Percentiles rank a stretch among this genome's conserved stretches.
Conservation (phyloP, 495 filamentous ascomycete species). For the Elasticomyces elasticus region DNA sequence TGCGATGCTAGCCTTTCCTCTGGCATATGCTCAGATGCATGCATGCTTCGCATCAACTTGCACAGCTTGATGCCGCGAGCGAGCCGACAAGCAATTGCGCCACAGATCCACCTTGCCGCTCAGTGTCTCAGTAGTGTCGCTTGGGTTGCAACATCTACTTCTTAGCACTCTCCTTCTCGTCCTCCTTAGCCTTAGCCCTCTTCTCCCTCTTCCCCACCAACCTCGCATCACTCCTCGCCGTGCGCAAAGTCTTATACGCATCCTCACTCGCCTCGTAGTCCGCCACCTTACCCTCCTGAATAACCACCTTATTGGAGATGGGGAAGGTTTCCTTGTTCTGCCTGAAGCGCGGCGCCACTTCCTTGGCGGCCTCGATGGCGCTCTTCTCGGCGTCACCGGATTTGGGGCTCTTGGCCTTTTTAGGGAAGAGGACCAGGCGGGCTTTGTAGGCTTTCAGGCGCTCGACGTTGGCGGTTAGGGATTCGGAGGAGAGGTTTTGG, state of each 20-base stretch:
- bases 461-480: constrained; percentile 82
- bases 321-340: constrained; percentile 41
- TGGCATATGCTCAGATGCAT: too few species aligned
- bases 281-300: constrained; percentile 73
- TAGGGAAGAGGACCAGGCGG: constrained; percentile 93
- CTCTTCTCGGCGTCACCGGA: constrained; percentile 81
- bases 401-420: constrained; percentile 85
- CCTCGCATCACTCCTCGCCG: constrained; percentile 75
- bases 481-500: constrained; percentile 90
- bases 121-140: too few species aligned
- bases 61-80: too few species aligned
- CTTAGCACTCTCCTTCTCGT: constrained; percentile 77
- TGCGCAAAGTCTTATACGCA: constrained; percentile 76
- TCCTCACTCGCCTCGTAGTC: constrained; percentile 66
- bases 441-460: constrained; percentile 93
- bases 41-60: too few species aligned
- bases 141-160: too few species aligned
- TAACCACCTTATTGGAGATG: constrained; percentile 53
- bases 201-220: constrained; percentile 78
- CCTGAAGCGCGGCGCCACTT: too few species aligned
- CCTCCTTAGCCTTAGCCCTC: constrained; percentile 84
- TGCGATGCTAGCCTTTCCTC: too few species aligned
- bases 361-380: constrained; percentile 63
- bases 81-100: too few species aligned
- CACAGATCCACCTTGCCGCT: too few species aligned